These are phyloP conservation scores for Gryganskiella cystojenkinii DNA, from an alignment of 192 early-diverging fungal species.

Conservation along the genomic window DNA sequence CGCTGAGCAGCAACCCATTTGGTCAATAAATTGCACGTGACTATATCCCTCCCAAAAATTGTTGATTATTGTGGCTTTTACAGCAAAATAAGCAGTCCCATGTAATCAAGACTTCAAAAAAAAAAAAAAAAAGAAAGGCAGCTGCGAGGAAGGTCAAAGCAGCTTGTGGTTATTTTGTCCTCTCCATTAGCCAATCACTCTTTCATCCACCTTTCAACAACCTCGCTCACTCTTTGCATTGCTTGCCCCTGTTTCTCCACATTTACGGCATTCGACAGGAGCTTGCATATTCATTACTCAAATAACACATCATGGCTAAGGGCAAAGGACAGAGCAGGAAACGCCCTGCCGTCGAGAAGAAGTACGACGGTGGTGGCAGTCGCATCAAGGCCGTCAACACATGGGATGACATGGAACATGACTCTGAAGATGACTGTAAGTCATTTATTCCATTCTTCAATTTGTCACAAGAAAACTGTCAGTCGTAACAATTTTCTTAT, in stretches of 20 bases:
- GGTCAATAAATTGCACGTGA: no score
- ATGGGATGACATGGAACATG: conserved; percentile 79
- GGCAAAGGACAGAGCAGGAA: conserved; percentile 35
- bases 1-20: conserved; percentile 7
- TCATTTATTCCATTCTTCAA: neutral
- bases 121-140: conserved; percentile 7
- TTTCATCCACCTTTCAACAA: no score
- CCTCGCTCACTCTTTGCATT: neutral
- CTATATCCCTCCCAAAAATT: neutral
- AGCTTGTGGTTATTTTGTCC: no score
- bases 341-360: conserved; percentile 43
- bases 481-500: neutral
- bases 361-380: conserved; percentile 48
- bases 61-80: conserved; percentile 30
- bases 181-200: no score
- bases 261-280: neutral
- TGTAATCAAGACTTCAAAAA: conserved; percentile 14
- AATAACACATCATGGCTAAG: conserved; percentile 24
- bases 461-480: neutral
- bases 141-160: neutral
- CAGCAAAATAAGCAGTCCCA: conserved; percentile 13
- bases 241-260: neutral
- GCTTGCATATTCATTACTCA: neutral
- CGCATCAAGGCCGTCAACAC: conserved; percentile 74
- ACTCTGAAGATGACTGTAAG: conserved; percentile 81